Percentiles rank a stretch among this genome's conserved stretches.
Conservation (phyloP, 441 rosid genomes). For the Aleurites moluccanus region DNA sequence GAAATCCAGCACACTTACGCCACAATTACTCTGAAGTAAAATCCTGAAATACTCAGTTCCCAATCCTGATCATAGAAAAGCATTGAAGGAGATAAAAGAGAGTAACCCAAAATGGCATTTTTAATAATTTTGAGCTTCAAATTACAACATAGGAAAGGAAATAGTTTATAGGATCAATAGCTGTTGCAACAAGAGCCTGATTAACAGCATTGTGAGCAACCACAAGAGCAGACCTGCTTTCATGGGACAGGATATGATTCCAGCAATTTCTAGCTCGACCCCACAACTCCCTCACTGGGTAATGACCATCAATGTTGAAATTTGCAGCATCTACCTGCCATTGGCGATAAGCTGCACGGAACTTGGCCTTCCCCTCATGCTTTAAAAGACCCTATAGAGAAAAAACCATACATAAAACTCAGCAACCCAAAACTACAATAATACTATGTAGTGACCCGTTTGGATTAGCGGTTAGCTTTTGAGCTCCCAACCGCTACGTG, state of each 20-base stretch:
- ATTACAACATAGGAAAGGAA: conserved; percentile 13
- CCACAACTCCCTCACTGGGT: conserved; percentile 90
- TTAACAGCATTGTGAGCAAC: conserved; percentile 97
- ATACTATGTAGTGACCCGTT: not conserved
- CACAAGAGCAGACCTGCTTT: conserved; percentile 78
- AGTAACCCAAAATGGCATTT: conserved; percentile 4
- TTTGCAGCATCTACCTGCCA: conserved; percentile 87
- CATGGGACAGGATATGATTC: conserved; percentile 64
- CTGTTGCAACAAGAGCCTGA: conserved; percentile 87
- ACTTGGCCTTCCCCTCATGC: conserved; percentile 75
- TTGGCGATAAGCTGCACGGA: conserved; percentile 65
- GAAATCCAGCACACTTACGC: conserved; percentile 88
- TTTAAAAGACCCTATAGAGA: conserved; percentile 65
- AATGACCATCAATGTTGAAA: conserved; percentile 79
- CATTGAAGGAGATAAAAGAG: not conserved
- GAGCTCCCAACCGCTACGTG: no score
- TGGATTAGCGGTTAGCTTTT: no score
- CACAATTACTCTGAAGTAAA: conserved; percentile 92
- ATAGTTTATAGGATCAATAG: conserved; percentile 53
- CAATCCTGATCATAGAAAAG: conserved; percentile 48
- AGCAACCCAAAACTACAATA: conserved; percentile 1
- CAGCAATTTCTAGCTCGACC: conserved; percentile 73
- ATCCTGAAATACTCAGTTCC: conserved; percentile 80
- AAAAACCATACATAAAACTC: conserved; percentile 2
- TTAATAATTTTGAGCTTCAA: not conserved